Base-by-base conservation (phyloP, 495 filamentous ascomycete genomes). In the Penicillium fimorum region DNA sequence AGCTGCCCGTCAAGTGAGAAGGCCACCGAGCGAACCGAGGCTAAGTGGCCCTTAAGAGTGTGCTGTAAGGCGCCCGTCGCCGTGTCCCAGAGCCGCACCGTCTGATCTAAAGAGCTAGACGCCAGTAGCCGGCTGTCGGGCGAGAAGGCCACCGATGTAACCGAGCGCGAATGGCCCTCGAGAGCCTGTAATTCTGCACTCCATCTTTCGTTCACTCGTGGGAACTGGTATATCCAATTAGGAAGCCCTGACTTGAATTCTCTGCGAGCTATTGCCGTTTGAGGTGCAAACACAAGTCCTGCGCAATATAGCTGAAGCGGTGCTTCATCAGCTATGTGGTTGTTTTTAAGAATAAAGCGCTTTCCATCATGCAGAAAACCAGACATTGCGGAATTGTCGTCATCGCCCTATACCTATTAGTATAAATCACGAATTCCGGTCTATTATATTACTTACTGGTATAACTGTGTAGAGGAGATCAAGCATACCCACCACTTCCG, bases 271-370 rank as follows among this genome's bases (percentile, higher is more conserved):
- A 70, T 60, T 56, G 68, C 66, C 22, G 27, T 65, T 53, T 52
- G 49, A 48, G 67, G 75, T 17, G 62, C 54, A 64, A 78, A 79
- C 12, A 73, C 37, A 9, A 78, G 58, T 22, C 64, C 69, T 29
- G 65, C 56, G 35, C 47, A 63, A 54, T 66, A 66, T 37, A 66
- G 40, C 48, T 66, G 53, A 55, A 66, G 57, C 5, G 56, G 56
- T 38, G 57, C 59, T 64, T 59, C 69, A 71, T 57, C 66, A 29
- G 58, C 74, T 67, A 42, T 77, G 56, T 56, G 68, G 62, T 17
- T 58, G 55, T 64, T 64, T 35, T 55, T 58, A 20, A 72, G 59
- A 42, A 70, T 38, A 59, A 77, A 78, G 33, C 72, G 66, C 43
- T 52, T 65, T 46, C 60, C 70, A 63, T 78, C 73, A 46, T 61